Base-by-base conservation (phyloP, 1,284 basidiomycete genomes). In the Moesziomyces antarcticus region DNA sequence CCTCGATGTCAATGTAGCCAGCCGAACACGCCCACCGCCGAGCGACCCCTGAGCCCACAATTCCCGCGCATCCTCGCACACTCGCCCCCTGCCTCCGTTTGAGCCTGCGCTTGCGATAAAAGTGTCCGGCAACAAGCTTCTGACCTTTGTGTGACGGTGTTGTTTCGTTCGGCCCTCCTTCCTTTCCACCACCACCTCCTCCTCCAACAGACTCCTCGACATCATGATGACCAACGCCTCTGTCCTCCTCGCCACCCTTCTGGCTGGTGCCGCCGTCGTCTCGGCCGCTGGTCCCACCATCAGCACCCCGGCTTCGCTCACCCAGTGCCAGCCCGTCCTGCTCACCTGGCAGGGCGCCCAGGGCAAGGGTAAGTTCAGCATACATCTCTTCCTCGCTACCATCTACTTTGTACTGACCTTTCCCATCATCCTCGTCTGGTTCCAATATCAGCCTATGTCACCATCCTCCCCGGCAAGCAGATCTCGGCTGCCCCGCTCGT, bases 241-340 rank as follows among this genome's bases (percentile, higher is more conserved):
- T 45, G 46, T 65, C 57, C 67, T 60, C 47, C 11, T 73, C 48
- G 64, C 63, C 45, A 51, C 72, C 44, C 56, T 65, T 41, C 47
- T 68, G 11, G 57, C 57, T 27, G 58, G 59, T 42, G 51, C 63
- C 35, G 37, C 43, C 42, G 42, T 58, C 48, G 72, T 58, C 22
- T 53, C 53, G 24, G 59, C 60, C 21, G 62, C 56, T 21, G 49
- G 49, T 5, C 25, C 61, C 52, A 53, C 35, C 27, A 68, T 78
- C 59, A 65, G 58, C 74, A 80, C 77, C n/a, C 74, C 77, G 21
- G 30, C 57, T 30, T 40, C 70, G 10, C 50, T 80, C 48, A 55
- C 61, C 44, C 63, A 77, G 64, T 80, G 78, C 61, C 72, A 72
- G 63, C 71, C 74, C 48, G 54, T 67, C 37, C 53, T 54, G 3